phyloP scores from a whole-genome alignment of 768 basidiomycete species.

The Collybia sp. region DNA sequence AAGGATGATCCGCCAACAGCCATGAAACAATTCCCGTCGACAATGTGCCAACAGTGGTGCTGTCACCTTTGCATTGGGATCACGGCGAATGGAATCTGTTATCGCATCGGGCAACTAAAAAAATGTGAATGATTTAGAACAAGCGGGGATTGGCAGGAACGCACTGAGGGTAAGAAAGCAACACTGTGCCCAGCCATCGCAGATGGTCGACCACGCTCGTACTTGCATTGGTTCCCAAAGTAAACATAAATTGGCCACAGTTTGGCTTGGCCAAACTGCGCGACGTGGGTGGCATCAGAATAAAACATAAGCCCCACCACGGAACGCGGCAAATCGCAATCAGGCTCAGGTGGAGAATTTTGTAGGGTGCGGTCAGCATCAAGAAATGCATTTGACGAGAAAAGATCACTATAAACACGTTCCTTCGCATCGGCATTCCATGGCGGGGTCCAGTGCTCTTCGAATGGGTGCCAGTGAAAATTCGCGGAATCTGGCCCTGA shows the following conservation, averaged over 20 bases:
- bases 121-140: neutral
- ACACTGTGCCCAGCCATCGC: neutral
- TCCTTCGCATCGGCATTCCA: conserved; percentile 7
- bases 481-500: conserved; percentile 9
- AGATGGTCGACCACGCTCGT: conserved; percentile 19
- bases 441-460: conserved; percentile 17
- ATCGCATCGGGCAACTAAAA: conserved; percentile 4
- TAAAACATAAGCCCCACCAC: conserved; percentile 7
- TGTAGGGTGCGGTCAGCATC: conserved; percentile 17
- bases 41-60: conserved; percentile 4
- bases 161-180: neutral
- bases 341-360: conserved; percentile 11
- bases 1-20: neutral
- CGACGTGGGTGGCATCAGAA: conserved; percentile 16
- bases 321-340: conserved; percentile 12
- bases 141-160: too few species aligned
- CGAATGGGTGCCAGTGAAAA: conserved; percentile 22
- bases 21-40: conserved; percentile 3
- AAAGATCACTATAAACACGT: conserved; percentile 18
- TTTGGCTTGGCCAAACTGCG: conserved; percentile 13
- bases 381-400: conserved; percentile 11
- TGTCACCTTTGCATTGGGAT: conserved; percentile 4
- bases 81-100: conserved; percentile 7
- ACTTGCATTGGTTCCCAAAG: conserved; percentile 17
- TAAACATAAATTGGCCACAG: conserved; percentile 17